These are phyloP conservation scores for Penicillium manginii DNA, from an alignment of 495 filamentous ascomycete genomes.

Conservation along the genomic window DNA sequence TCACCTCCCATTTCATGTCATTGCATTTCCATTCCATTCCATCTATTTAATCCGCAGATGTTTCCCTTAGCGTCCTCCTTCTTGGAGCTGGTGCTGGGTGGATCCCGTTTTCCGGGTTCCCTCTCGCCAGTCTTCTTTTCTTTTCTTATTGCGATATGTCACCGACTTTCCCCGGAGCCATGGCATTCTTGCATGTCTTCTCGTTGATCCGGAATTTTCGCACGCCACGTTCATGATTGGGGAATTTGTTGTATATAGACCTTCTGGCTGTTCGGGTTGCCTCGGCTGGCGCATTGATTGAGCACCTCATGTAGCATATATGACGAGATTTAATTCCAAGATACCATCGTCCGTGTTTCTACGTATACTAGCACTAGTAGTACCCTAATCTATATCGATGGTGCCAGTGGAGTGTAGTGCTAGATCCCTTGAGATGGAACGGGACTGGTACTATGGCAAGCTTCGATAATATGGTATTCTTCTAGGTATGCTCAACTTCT, in stretches of 20 bases:
- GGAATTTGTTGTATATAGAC: slow-evolving; percentile 39
- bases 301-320: slow-evolving; percentile 42
- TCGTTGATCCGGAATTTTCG: slow-evolving; percentile 7
- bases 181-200: slow-evolving; percentile 1
- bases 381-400: background rate
- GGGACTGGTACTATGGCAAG: background rate
- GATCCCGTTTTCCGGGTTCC: background rate
- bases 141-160: slow-evolving; percentile 3
- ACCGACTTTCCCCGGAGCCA: background rate
- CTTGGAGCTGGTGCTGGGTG: slow-evolving; percentile 1
- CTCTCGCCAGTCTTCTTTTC: slow-evolving; percentile 3
- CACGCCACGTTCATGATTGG: slow-evolving; percentile 33
- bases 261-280: slow-evolving; percentile 29
- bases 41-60: slow-evolving; percentile 25
- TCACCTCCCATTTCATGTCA: slow-evolving; percentile 11
- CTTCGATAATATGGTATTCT: too few relatives aligned
- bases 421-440: background rate
- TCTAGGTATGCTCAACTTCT: too few relatives aligned
- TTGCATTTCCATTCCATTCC: slow-evolving; percentile 21
- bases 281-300: slow-evolving; percentile 33
- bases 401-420: too few relatives aligned
- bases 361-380: background rate
- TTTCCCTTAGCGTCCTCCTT: slow-evolving; percentile 23
- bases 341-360: slow-evolving; percentile 27
- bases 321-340: slow-evolving; percentile 39